Evolutionary conservation across 129 eudicot genomes (phyloP).

Genomic region (Pseudognaphalium luteoalbum): DNA sequence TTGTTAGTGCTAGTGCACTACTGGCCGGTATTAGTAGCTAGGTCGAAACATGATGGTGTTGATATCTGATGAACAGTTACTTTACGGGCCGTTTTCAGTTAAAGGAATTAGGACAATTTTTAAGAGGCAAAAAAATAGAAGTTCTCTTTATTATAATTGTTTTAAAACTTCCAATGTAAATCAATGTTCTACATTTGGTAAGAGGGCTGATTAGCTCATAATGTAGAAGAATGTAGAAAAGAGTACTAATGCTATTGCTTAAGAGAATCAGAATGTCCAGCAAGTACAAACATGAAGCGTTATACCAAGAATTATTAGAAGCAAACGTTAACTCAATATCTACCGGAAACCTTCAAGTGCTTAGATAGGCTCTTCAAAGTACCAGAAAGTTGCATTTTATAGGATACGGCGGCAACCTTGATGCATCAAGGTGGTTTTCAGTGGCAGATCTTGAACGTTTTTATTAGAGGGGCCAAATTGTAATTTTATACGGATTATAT

Average conservation of each 20-base stretch:
- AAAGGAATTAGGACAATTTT: too few species aligned
- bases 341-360: slow-evolving; percentile 3
- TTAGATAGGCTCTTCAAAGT: background rate
- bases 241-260: background rate
- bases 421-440: slow-evolving; percentile 15
- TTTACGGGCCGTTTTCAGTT: too few species aligned
- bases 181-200: background rate
- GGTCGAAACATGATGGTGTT: too few species aligned
- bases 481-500: too few species aligned
- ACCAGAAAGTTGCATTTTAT: background rate
- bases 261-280: background rate
- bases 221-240: background rate
- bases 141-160: too few species aligned
- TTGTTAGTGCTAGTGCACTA: background rate
- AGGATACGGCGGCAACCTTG: slow-evolving; percentile 7
- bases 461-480: too few species aligned
- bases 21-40: background rate
- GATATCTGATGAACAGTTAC: too few species aligned
- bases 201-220: background rate
- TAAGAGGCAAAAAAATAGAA: too few species aligned
- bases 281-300: background rate
- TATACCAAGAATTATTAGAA: slow-evolving; percentile 4
- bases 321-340: slow-evolving; percentile 4
- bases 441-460: too few species aligned
- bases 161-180: too few species aligned